Percentiles rank a stretch among this genome's conserved stretches.
Conservation (phyloP, 2,329 filamentous ascomycete species). For the Trematosphaeria pertusa region DNA sequence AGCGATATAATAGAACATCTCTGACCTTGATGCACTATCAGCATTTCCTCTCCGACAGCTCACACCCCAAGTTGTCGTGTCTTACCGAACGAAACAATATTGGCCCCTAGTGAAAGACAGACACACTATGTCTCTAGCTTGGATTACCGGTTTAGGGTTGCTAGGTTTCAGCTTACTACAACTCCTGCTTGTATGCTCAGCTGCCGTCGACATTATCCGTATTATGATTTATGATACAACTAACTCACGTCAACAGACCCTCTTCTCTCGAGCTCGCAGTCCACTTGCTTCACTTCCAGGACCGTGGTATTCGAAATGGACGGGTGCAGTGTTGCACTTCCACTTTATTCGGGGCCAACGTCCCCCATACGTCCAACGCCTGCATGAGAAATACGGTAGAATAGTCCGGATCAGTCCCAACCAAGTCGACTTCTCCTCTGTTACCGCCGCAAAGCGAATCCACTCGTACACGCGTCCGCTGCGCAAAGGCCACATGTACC, state of each 20-base stretch:
- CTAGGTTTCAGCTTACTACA: too few relatives aligned
- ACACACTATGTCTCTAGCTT: too few relatives aligned
- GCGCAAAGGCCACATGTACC: constrained; percentile 11
- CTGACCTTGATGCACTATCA: too few relatives aligned
- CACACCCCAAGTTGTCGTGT: too few relatives aligned
- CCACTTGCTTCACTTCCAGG: constrained; percentile 13
- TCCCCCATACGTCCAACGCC: constrained; percentile 14
- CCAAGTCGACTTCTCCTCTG: constrained; percentile 16
- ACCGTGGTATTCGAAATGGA: constrained; percentile 19
- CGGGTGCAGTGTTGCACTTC: constrained; percentile 6
- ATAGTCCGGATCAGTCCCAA: constrained; percentile 15
- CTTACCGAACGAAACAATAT: too few relatives aligned
- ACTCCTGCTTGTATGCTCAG: too few relatives aligned
- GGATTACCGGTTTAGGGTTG: too few relatives aligned
- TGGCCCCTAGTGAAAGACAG: too few relatives aligned
- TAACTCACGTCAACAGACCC: constrained; percentile 1
- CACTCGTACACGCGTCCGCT: constrained; percentile 12
- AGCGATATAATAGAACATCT: too few relatives aligned
- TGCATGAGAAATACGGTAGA: constrained; percentile 19
- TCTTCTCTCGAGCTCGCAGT: constrained; percentile 6
- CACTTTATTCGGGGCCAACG: constrained; percentile 9
- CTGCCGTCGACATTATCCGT: too few relatives aligned
- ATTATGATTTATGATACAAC: too few relatives aligned
- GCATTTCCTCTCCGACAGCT: too few relatives aligned
- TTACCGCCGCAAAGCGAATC: constrained; percentile 13